A percentile compares a stretch with the other conserved stretches of the same genome.
phyloP scores from a whole-genome alignment of 495 filamentous ascomycete species.

The Penicillium alfredii region DNA sequence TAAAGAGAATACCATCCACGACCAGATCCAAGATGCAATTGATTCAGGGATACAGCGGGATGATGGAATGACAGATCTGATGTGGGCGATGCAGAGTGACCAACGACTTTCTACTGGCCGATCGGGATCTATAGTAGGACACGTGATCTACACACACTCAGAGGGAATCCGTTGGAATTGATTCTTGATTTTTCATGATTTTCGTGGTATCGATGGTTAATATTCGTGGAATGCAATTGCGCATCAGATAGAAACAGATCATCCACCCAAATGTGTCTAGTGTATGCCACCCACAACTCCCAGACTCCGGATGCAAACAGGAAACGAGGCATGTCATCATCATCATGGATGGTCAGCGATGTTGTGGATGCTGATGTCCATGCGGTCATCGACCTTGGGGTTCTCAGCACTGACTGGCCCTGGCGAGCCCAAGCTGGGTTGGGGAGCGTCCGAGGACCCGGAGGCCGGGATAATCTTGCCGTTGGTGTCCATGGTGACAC shows the following conservation, averaged over 20 bases:
- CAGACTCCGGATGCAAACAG: constrained; percentile 12
- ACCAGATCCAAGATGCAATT: no score
- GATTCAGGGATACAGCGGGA: no score
- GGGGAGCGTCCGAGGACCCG: neutral
- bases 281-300: constrained; percentile 5
- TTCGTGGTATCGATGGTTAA: no score
- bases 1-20: no score
- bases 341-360: constrained; percentile 45
- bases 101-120: neutral
- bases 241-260: constrained; percentile 3
- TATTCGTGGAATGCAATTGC: constrained; percentile 1
- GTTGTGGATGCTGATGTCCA: constrained; percentile 59
- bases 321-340: constrained; percentile 5
- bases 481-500: constrained; percentile 50
- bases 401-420: constrained; percentile 25
- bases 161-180: no score
- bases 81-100: neutral
- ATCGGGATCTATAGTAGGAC: neutral
- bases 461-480: constrained; percentile 52
- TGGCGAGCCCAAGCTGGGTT: neutral
- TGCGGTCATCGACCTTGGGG: constrained; percentile 43
- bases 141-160: no score
- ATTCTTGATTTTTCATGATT: no score
- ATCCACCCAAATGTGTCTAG: constrained; percentile 1
- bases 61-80: no score